These are phyloP conservation scores for Barnettozyma hawaiiensis DNA, from an alignment of 1,139 yeast genomes.

Conservation along the genomic window DNA sequence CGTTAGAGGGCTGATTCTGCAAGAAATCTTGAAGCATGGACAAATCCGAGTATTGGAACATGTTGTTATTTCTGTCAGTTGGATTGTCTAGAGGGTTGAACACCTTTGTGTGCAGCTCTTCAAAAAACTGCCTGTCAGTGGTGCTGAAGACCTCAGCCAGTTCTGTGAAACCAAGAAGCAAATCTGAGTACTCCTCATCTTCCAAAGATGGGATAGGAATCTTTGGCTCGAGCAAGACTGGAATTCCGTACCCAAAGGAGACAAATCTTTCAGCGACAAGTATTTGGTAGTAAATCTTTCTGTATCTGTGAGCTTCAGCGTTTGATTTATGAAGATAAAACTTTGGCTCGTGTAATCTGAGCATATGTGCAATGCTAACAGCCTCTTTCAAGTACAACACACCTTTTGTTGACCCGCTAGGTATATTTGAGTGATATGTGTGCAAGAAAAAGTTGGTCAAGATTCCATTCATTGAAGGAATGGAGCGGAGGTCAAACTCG, in stretches of 20 bases:
- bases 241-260: slow-evolving; percentile 19
- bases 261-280: slow-evolving; percentile 22
- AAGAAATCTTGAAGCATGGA: slow-evolving; percentile 19
- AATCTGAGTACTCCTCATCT: slow-evolving; percentile 23
- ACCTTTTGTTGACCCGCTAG: slow-evolving; percentile 15
- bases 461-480: slow-evolving; percentile 15
- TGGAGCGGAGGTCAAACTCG: slow-evolving; percentile 16
- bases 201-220: slow-evolving; percentile 21
- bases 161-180: slow-evolving; percentile 21
- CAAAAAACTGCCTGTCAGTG: slow-evolving; percentile 21
- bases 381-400: slow-evolving; percentile 22
- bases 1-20: slow-evolving; percentile 14
- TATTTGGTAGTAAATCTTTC: slow-evolving; percentile 21
- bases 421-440: slow-evolving; percentile 19
- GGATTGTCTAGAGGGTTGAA: slow-evolving; percentile 6
- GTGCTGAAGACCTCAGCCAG: slow-evolving; percentile 21
- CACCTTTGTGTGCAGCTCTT: slow-evolving; percentile 17
- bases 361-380: slow-evolving; percentile 20
- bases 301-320: slow-evolving; percentile 19
- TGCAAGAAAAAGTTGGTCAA: slow-evolving; percentile 20
- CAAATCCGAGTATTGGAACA: slow-evolving; percentile 13
- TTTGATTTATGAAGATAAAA: slow-evolving; percentile 11
- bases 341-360: slow-evolving; percentile 19
- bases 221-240: slow-evolving; percentile 21
- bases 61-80: slow-evolving; percentile 1